These are phyloP conservation scores for Taphrina flavorubra DNA, from an alignment of 1,139 yeast species.

Conservation along the genomic window DNA sequence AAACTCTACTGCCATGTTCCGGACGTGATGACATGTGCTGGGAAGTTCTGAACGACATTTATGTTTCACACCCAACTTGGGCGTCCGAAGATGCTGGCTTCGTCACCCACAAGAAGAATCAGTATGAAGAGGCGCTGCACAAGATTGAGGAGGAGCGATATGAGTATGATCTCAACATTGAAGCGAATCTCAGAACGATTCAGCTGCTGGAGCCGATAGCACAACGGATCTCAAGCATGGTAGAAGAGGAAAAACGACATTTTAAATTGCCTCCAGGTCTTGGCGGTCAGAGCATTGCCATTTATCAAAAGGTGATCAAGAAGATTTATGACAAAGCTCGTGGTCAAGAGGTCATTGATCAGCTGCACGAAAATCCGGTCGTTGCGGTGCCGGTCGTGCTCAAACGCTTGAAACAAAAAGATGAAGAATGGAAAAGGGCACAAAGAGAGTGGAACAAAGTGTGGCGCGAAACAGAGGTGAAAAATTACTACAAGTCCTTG, in stretches of 20 bases:
- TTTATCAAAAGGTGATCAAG: conserved; percentile 88
- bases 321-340: conserved; percentile 92
- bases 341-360: conserved; percentile 94
- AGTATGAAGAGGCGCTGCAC: conserved; percentile 92
- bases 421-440: conserved; percentile 98
- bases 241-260: conserved; percentile 80
- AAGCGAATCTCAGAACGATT: conserved; percentile 89
- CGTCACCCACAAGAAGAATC: conserved; percentile 96
- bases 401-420: conserved; percentile 91
- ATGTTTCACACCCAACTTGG: conserved; percentile 99
- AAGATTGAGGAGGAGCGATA: conserved; percentile 97
- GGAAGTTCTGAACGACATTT: conserved; percentile 97
- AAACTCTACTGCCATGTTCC: conserved; percentile 95
- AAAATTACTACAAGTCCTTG: conserved; percentile 86
- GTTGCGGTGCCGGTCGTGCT: conserved; percentile 92
- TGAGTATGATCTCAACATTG: conserved; percentile 94
- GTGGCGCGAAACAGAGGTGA: conserved; percentile 98
- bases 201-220: conserved; percentile 96
- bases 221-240: conserved; percentile 90
- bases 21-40: conserved; percentile 99
- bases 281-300: conserved; percentile 88
- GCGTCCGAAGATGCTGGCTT: conserved; percentile 98
- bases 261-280: conserved; percentile 91
- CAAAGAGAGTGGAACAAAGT: conserved; percentile 99
- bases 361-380: conserved; percentile 92